Evolutionary conservation across 2,329 filamentous ascomycete species (phyloP).

Genomic region (Aspergillus melleus): DNA sequence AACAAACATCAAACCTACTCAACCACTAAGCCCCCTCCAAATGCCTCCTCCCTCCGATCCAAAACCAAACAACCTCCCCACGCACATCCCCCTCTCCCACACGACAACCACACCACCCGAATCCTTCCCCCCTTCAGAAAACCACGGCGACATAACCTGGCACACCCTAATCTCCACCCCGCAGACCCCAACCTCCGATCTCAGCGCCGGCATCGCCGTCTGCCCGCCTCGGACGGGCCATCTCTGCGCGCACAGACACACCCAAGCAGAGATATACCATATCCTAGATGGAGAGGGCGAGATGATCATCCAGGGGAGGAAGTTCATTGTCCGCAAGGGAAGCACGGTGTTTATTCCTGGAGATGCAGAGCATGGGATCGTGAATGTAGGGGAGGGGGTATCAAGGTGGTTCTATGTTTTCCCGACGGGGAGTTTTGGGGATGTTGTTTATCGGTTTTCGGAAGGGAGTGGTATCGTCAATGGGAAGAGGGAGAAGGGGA

Average conservation of each 20-base stretch:
- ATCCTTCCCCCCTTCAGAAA: constrained; percentile 13
- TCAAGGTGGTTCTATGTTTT: constrained; percentile 46
- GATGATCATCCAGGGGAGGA: constrained; percentile 39
- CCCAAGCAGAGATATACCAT: constrained; percentile 47
- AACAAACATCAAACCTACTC: too few species aligned
- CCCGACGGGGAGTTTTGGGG: constrained; percentile 37
- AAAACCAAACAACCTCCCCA: too few species aligned
- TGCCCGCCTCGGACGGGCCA: constrained; percentile 35
- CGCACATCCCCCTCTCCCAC: not conserved
- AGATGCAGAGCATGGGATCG: constrained; percentile 45
- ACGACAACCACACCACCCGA: constrained; percentile 7
- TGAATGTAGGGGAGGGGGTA: constrained; percentile 28
- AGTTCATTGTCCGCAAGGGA: constrained; percentile 34
- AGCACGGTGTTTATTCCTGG: constrained; percentile 45
- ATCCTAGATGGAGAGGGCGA: constrained; percentile 39
- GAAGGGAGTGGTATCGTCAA: too few species aligned
- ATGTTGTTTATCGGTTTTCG: constrained; percentile 42
- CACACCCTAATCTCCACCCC: constrained; percentile 42
- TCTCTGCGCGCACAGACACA: constrained; percentile 41
- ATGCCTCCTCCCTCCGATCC: too few species aligned
- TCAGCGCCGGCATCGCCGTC: constrained; percentile 41
- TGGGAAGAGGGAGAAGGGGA: too few species aligned
- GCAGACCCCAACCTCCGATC: constrained; percentile 33
- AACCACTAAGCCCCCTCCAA: too few species aligned
- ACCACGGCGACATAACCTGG: constrained; percentile 33